These are phyloP conservation scores for Orobanche coerulescens DNA, from an alignment of 257 asterid genomes.

Conservation along the genomic window DNA sequence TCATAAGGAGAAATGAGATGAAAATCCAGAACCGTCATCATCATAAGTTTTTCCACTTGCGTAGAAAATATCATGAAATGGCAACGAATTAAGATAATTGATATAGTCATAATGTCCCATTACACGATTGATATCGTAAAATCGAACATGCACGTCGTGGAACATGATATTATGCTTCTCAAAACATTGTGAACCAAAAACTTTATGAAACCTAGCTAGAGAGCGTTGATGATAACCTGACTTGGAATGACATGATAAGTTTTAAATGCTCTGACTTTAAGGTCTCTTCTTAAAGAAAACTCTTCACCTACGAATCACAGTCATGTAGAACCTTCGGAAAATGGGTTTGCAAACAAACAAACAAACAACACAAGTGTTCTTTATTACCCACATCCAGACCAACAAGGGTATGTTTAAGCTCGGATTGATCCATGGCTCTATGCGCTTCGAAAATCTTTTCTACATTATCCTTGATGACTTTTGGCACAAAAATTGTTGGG, in stretches of 20 bases:
- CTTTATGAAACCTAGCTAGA: neutral
- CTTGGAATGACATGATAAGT: slow-evolving; percentile 87
- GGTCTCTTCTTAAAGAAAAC: slow-evolving; percentile 60
- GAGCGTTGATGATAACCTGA: slow-evolving; percentile 48
- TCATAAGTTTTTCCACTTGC: too few species aligned
- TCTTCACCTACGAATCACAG: slow-evolving; percentile 67
- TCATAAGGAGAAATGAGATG: too few species aligned
- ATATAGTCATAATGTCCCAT: too few species aligned
- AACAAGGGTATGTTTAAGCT: slow-evolving; percentile 66
- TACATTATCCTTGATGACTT: slow-evolving; percentile 55
- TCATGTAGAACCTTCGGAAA: neutral
- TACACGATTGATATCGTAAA: too few species aligned
- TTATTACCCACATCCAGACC: slow-evolving; percentile 89
- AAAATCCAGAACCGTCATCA: too few species aligned
- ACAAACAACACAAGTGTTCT: slow-evolving; percentile 11
- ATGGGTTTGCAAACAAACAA: neutral
- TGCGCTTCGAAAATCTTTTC: slow-evolving; percentile 92
- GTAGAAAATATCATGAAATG: too few species aligned
- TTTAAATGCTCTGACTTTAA: slow-evolving; percentile 78
- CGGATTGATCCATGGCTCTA: slow-evolving; percentile 90
- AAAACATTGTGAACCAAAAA: neutral
- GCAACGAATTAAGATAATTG: too few species aligned
- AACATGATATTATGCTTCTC: neutral
- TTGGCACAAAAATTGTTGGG: slow-evolving; percentile 85
- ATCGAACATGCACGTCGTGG: too few species aligned